These are phyloP conservation scores for Neonectria faginata DNA, from an alignment of 2,329 filamentous ascomycete genomes.

Conservation along the genomic window DNA sequence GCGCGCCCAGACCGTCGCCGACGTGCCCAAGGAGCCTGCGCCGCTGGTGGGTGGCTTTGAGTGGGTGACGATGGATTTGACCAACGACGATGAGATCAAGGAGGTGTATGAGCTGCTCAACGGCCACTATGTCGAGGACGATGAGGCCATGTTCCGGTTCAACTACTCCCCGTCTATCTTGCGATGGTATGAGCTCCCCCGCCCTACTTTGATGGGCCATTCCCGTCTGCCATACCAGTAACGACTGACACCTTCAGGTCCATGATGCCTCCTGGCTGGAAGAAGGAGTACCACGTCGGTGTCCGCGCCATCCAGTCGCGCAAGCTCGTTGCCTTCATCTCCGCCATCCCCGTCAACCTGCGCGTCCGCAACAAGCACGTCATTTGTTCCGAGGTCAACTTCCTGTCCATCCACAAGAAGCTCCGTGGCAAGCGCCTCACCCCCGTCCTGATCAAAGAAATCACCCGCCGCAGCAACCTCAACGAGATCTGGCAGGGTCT, in stretches of 20 bases:
- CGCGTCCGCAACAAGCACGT: conserved; percentile 82
- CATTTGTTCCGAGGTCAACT: conserved; percentile 93
- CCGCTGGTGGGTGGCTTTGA: conserved; percentile 86
- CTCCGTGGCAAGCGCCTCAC: conserved; percentile 91
- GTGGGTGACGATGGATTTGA: conserved; percentile 92
- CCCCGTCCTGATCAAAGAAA: conserved; percentile 96
- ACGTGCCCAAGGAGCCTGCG: conserved; percentile 82
- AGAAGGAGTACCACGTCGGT: conserved; percentile 93
- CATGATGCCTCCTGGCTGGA: conserved; percentile 94
- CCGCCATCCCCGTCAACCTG: conserved; percentile 87
- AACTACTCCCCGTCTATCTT: conserved; percentile 92
- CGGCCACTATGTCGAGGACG: conserved; percentile 97
- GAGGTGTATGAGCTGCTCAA: conserved; percentile 93
- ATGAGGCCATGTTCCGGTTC: conserved; percentile 97
- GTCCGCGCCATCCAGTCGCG: conserved; percentile 85
- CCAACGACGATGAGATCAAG: conserved; percentile 79
- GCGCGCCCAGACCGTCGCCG: conserved; percentile 80
- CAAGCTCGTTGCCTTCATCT: conserved; percentile 95
- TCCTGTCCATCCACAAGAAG: conserved; percentile 98
- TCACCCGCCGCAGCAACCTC: conserved; percentile 91
- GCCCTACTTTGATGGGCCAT: too few species aligned
- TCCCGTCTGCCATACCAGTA: background rate
- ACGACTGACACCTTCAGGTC: conserved; percentile 68
- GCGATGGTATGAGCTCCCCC: conserved; percentile 73
- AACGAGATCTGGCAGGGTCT: conserved; percentile 92